Evolutionary conservation across 2,329 filamentous ascomycete genomes (phyloP).

Genomic region (Sclerotiophoma versabilis): DNA sequence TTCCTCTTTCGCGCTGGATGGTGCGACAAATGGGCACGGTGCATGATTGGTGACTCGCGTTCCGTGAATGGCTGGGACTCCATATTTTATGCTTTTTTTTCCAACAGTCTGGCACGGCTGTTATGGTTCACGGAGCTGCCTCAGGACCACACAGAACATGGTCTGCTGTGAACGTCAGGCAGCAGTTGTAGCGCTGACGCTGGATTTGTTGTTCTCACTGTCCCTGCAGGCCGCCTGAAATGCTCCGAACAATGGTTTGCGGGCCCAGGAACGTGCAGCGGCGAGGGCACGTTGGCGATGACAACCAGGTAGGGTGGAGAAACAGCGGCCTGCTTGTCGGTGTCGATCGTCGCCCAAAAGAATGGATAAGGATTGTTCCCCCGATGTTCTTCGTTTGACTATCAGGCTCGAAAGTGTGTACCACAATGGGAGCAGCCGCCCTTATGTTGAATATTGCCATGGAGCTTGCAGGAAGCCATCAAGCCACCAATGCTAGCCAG

Average conservation of each 20-base stretch:
- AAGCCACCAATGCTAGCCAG: constrained; percentile 32
- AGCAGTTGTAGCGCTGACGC: not conserved
- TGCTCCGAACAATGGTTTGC: constrained; percentile 18
- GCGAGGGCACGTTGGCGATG: constrained; percentile 10
- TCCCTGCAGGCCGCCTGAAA: constrained; percentile 10
- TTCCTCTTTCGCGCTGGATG: constrained; percentile 35
- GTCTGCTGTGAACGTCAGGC: not conserved
- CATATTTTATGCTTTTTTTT: constrained; percentile 19
- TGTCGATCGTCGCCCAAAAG: constrained; percentile 35
- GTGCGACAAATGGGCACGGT: constrained; percentile 40
- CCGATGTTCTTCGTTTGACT: constrained; percentile 22
- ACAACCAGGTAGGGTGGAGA: constrained; percentile 28
- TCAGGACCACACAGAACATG: constrained; percentile 30
- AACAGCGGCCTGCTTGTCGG: constrained; percentile 14
- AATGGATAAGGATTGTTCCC: constrained; percentile 19
- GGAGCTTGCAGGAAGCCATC: constrained; percentile 29
- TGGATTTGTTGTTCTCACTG: constrained; percentile 5
- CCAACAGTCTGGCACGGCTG: constrained; percentile 21
- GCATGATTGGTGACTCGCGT: constrained; percentile 31
- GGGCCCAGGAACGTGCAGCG: constrained; percentile 27
- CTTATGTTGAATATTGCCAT: constrained; percentile 40
- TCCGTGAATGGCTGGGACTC: constrained; percentile 25
- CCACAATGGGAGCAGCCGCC: constrained; percentile 31
- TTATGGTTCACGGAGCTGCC: constrained; percentile 26
- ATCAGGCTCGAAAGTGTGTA: constrained; percentile 25